Conservation (phyloP, 257 asterid genomes). For the Lithospermum erythrorhizon region DNA sequence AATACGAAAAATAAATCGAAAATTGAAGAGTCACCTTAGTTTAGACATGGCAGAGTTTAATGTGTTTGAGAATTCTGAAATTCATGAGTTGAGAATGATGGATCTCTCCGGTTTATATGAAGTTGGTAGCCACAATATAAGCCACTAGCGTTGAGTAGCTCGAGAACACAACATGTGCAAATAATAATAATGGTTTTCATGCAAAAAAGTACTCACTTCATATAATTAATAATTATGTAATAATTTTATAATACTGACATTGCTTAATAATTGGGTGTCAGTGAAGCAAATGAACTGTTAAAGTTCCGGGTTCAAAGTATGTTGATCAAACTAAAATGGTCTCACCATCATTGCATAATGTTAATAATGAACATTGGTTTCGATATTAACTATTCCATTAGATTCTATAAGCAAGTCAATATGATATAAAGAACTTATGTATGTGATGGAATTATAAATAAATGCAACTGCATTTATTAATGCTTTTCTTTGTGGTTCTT, state of each 20-base stretch:
- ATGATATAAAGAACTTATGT: no score
- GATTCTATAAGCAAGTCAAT: background rate
- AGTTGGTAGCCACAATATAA: no score
- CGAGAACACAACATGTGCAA: background rate
- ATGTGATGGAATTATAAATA: no score
- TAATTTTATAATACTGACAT: no score
- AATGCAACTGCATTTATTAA: no score
- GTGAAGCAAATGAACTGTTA: background rate
- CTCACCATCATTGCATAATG: no score
- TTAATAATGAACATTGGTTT: no score
- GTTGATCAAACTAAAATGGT: background rate
- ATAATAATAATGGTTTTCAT: no score
- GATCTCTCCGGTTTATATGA: background rate
- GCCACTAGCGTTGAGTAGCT: background rate
- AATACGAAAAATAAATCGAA: no score
- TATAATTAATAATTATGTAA: no score
- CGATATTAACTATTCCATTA: background rate
- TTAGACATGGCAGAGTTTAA: background rate
- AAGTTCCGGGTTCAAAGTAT: background rate
- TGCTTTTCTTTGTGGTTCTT: no score
- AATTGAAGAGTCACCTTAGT: background rate
- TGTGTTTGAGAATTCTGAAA: background rate
- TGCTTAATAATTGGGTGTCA: background rate
- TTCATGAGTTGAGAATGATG: background rate
- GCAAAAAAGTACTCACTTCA: background rate